Conservation (phyloP, 192 early-diverging fungal genomes). For the Backusella liffmaniae region DNA sequence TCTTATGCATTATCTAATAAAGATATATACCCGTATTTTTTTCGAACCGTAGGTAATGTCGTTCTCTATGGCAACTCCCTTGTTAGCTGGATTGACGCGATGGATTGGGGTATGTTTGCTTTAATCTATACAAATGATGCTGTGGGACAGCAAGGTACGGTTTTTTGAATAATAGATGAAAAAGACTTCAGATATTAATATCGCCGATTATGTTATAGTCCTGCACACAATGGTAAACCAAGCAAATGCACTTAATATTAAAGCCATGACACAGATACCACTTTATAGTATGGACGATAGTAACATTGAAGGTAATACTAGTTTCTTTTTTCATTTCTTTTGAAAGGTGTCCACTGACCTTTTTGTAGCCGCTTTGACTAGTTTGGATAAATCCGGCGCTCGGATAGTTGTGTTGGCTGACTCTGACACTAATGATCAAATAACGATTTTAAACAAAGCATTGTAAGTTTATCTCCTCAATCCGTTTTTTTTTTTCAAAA, state of each 20-base stretch:
- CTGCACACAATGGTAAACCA: background rate
- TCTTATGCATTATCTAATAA: slow-evolving; percentile 23
- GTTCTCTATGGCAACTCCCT: slow-evolving; percentile 7
- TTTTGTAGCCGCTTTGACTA: background rate
- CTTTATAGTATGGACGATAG: background rate
- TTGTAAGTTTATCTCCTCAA: background rate
- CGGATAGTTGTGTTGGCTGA: slow-evolving; percentile 20
- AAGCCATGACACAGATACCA: background rate
- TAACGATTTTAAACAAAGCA: background rate
- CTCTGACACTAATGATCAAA: slow-evolving; percentile 4
- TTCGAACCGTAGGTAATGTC: slow-evolving; percentile 20
- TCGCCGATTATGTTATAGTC: background rate
- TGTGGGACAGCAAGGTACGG: slow-evolving; percentile 23
- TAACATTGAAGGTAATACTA: slow-evolving; percentile 14
- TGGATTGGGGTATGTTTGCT: slow-evolving; percentile 28
- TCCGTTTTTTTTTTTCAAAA: background rate
- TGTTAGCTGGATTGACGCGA: slow-evolving; percentile 22
- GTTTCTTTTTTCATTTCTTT: background rate
- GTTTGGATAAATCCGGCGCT: background rate
- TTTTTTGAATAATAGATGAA: too few species aligned
- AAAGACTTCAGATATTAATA: background rate
- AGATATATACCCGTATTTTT: slow-evolving; percentile 28
- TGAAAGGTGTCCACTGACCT: background rate
- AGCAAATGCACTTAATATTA: background rate
- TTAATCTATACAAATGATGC: slow-evolving; percentile 26